Evolutionary conservation across 768 basidiomycete species (phyloP), one percentile per base, ranked within the genome.

Genomic region (Sarcodon aspratus): DNA sequence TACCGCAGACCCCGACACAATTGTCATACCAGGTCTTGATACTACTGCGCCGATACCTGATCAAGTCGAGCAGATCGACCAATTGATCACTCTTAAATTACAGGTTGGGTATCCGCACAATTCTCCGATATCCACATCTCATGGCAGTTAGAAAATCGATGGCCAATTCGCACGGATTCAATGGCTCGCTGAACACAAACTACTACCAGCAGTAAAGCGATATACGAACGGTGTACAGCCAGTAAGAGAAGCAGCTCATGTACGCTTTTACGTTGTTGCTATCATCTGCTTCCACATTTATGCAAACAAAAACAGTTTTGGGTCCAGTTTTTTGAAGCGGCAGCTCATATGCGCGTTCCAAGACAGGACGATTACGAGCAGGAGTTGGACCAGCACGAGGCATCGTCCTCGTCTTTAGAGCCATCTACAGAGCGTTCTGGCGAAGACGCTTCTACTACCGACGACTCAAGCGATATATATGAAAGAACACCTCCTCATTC

Each of bases 11-110:
- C 80, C 85, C 13, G 57, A 72, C 1, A 71, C 73, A 42, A 88
- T 91, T 48, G 61, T 69, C 11, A 70, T 90, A 3, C 81, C 85
- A 7, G 87, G 88, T 0, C 69, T 91, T 35, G 84, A 91, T 57
- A 76, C 74, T 1, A 70, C 68, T 9, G 83, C 85, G 18, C 72
- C 85, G 17, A 68, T 80, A 21, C 75, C 75, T 51, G 90, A 84
- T 58, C 93, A 96, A 67, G 84, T 92, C 48, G 91, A 95, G 59
- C 89, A 94, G 65, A 90, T 96, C 50, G 94, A 98, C 64, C 94
- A 96, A 61, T 73, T 94, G 58, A 94, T 95, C 52, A 93, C 94
- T 8, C 74, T 93, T 47, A 85, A 92, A 55, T 71, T 98, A 9
- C 93, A 94, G 76, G 90, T 85, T 48, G 63, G 48, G 49, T 44